These are phyloP conservation scores for Carex kokanica DNA, from an alignment of 176 grass and related monocot species.

Conservation along the genomic window DNA sequence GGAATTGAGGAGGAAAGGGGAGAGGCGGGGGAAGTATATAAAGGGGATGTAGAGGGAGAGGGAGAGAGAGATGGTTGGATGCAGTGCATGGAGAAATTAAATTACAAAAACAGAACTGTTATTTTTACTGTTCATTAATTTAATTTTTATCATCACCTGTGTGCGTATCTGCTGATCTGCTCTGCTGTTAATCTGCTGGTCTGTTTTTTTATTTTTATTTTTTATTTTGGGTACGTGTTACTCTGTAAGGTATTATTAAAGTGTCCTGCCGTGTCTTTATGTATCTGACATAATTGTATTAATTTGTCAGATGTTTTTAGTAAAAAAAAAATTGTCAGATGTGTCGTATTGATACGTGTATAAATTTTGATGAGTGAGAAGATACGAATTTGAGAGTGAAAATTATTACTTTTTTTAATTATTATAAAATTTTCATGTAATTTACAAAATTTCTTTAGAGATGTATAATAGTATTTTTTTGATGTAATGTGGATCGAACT, in stretches of 20 bases:
- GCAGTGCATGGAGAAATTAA: constrained; percentile 24
- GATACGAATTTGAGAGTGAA: too few species aligned
- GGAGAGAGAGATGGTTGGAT: constrained; percentile 10
- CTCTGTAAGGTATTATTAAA: background rate
- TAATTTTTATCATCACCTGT: background rate
- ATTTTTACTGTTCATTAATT: background rate
- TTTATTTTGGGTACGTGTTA: background rate
- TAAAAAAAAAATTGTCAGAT: too few species aligned
- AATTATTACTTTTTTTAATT: too few species aligned
- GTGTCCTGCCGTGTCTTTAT: too few species aligned
- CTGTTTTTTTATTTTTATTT: background rate
- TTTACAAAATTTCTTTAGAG: too few species aligned
- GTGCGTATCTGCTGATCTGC: constrained; percentile 5
- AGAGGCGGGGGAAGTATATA: constrained; percentile 24
- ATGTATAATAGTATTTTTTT: too few species aligned
- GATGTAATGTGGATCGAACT: too few species aligned
- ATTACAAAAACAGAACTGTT: constrained; percentile 17
- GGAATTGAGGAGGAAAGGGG: constrained; percentile 1
- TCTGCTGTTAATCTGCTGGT: constrained; percentile 2
- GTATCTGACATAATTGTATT: too few species aligned
- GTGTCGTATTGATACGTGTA: too few species aligned
- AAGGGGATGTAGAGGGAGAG: background rate
- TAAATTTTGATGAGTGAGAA: too few species aligned
- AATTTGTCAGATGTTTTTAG: too few species aligned
- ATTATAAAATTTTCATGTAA: too few species aligned